Conservation (phyloP, 768 basidiomycete genomes). For the Psilocybe sp. region DNA sequence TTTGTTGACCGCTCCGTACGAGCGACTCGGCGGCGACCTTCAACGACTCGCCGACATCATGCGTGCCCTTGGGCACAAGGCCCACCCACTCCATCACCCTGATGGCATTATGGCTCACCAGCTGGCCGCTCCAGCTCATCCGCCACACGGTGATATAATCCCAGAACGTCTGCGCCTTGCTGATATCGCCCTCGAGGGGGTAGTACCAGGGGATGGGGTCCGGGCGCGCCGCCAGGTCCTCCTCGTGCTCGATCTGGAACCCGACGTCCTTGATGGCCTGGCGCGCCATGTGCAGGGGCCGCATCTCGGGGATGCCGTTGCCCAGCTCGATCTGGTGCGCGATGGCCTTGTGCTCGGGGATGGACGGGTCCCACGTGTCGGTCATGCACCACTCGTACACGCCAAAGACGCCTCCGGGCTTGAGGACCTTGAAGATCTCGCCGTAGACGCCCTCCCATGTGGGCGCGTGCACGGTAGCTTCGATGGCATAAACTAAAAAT, state of each 20-base stretch:
- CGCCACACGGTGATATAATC: conserved; percentile 88
- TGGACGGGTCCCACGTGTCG: conserved; percentile 84
- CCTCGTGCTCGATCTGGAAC: conserved; percentile 85
- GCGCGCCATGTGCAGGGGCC: conserved; percentile 65
- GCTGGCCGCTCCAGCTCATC: conserved; percentile 82
- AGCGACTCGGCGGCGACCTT: conserved; percentile 79
- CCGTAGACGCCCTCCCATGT: conserved; percentile 94
- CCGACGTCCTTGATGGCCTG: conserved; percentile 82
- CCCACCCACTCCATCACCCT: conserved; percentile 76
- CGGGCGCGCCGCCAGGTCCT: conserved; percentile 87
- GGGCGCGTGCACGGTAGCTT: conserved; percentile 96
- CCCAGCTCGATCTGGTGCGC: conserved; percentile 92
- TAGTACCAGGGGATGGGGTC: conserved; percentile 92
- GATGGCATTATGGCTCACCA: conserved; percentile 80
- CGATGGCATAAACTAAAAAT: conserved; percentile 84
- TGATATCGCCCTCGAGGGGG: conserved; percentile 90
- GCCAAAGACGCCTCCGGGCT: conserved; percentile 57
- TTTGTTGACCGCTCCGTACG: conserved; percentile 81
- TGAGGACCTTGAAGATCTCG: conserved; percentile 34
- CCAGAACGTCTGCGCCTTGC: conserved; percentile 91
- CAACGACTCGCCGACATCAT: conserved; percentile 83
- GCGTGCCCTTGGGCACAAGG: conserved; percentile 89
- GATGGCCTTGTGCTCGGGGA: conserved; percentile 83
- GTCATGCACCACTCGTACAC: conserved; percentile 99
- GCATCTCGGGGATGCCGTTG: conserved; percentile 98